A percentile compares a stretch with the other conserved stretches of the same genome.
Evolutionary conservation across 768 basidiomycete genomes (phyloP).

Genomic region (Suillus subalutaceus): DNA sequence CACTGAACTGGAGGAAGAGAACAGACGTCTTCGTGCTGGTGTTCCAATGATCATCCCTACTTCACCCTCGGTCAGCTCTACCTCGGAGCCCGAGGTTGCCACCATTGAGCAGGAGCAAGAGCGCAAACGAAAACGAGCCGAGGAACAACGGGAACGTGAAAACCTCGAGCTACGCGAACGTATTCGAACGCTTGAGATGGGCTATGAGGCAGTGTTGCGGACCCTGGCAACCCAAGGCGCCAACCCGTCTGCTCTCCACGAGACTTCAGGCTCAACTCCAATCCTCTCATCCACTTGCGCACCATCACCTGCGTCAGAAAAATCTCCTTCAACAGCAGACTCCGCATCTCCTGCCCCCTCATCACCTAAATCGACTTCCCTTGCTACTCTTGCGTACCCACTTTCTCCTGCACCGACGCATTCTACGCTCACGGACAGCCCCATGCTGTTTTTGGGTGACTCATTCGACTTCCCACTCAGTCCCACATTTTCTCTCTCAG

Average conservation of each 20-base stretch:
- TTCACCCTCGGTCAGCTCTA: constrained; percentile 13
- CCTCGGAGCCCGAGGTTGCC: constrained; percentile 28
- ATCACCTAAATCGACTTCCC: constrained; percentile 25
- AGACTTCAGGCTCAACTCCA: constrained; percentile 16
- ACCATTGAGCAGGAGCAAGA: constrained; percentile 31
- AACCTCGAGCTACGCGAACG: constrained; percentile 77
- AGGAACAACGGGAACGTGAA: constrained; percentile 57
- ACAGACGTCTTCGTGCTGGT: constrained; percentile 69
- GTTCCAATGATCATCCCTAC: constrained; percentile 32
- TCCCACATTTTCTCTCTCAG: constrained; percentile 37
- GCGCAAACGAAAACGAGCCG: constrained; percentile 36
- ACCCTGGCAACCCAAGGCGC: constrained; percentile 66
- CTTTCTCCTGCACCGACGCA: constrained; percentile 47
- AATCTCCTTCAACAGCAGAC: constrained; percentile 26
- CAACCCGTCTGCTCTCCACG: constrained; percentile 24
- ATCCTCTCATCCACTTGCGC: constrained; percentile 23
- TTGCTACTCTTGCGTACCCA: constrained; percentile 37
- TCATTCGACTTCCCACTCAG: constrained; percentile 40
- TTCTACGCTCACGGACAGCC: constrained; percentile 40
- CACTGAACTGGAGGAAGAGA: constrained; percentile 81
- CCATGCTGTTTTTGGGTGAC: constrained; percentile 27
- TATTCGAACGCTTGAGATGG: constrained; percentile 76
- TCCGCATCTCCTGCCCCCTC: constrained; percentile 30
- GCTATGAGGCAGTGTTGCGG: constrained; percentile 81
- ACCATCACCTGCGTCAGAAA: constrained; percentile 24